These are phyloP conservation scores for Cladobotryum mycophilum DNA, from an alignment of 2,329 filamentous ascomycete species.

Conservation along the genomic window DNA sequence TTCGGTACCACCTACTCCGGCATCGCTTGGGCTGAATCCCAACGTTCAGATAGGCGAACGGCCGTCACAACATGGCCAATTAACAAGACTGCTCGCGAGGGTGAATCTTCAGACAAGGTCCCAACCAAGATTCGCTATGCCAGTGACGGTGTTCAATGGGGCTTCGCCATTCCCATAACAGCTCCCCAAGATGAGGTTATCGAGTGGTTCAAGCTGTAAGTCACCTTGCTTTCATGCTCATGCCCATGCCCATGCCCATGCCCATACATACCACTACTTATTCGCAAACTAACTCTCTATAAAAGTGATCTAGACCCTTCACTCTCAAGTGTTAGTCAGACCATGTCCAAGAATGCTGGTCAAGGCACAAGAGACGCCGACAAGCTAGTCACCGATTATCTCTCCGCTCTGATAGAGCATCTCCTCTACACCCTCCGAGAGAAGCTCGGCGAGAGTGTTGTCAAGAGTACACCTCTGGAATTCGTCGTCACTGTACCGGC, in stretches of 20 bases:
- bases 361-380: slow-evolving; percentile 31
- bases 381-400: slow-evolving; percentile 41
- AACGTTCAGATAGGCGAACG: slow-evolving; percentile 29
- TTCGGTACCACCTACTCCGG: slow-evolving; percentile 50
- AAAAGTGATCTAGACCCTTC: slow-evolving; percentile 32
- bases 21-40: slow-evolving; percentile 41
- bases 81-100: slow-evolving; percentile 27
- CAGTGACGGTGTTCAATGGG: slow-evolving; percentile 36
- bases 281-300: neutral
- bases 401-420: slow-evolving; percentile 38
- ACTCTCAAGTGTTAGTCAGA: slow-evolving; percentile 26
- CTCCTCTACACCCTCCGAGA: slow-evolving; percentile 36
- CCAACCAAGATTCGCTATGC: slow-evolving; percentile 39
- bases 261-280: no score
- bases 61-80: slow-evolving; percentile 38
- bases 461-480: slow-evolving; percentile 37
- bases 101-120: slow-evolving; percentile 38
- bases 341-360: slow-evolving; percentile 19
- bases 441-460: slow-evolving; percentile 35
- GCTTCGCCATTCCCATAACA: slow-evolving; percentile 36
- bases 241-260: no score
- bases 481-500: slow-evolving; percentile 51
- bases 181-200: slow-evolving; percentile 32
- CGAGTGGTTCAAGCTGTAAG: slow-evolving; percentile 46
- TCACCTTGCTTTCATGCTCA: slow-evolving; percentile 1